Conservation (phyloP, 2,329 filamentous ascomycete genomes). For the Cladophialophora immunda region DNA sequence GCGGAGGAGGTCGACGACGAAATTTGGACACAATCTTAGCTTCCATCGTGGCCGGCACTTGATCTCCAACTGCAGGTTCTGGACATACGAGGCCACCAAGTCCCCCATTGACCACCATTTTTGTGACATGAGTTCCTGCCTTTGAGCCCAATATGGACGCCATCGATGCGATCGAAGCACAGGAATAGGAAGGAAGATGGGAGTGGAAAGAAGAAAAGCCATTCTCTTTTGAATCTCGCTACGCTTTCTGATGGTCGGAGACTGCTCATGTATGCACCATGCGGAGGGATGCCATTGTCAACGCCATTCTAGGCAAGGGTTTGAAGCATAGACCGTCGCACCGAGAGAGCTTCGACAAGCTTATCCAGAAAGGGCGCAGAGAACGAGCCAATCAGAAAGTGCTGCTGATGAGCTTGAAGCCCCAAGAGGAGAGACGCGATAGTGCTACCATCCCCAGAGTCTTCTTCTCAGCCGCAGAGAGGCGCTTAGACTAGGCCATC, state of each 20-base stretch:
- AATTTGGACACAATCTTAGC: background rate
- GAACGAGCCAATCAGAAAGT: conserved; percentile 20
- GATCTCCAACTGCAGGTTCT: background rate
- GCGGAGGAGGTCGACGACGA: conserved; percentile 25
- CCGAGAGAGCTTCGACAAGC: conserved; percentile 18
- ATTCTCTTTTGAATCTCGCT: background rate
- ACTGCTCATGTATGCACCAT: background rate
- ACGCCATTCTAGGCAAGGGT: background rate
- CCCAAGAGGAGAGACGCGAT: conserved; percentile 15
- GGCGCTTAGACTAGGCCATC: conserved; percentile 36
- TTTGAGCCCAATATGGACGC: conserved; percentile 31
- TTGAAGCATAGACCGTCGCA: conserved; percentile 30
- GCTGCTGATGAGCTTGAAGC: background rate
- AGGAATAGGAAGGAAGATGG: conserved; percentile 4
- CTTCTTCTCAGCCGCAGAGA: background rate
- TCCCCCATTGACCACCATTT: conserved; percentile 29
- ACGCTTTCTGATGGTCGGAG: background rate
- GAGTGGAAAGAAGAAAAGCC: conserved; percentile 4
- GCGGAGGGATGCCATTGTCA: background rate
- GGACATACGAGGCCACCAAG: conserved; percentile 29
- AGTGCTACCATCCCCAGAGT: conserved; percentile 4
- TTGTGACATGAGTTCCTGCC: conserved; percentile 2
- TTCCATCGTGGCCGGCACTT: background rate
- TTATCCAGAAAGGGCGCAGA: conserved; percentile 1
- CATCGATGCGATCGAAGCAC: conserved; percentile 20